phyloP scores from a whole-genome alignment of 257 asterid genomes.

The Nicotiana knightiana region DNA sequence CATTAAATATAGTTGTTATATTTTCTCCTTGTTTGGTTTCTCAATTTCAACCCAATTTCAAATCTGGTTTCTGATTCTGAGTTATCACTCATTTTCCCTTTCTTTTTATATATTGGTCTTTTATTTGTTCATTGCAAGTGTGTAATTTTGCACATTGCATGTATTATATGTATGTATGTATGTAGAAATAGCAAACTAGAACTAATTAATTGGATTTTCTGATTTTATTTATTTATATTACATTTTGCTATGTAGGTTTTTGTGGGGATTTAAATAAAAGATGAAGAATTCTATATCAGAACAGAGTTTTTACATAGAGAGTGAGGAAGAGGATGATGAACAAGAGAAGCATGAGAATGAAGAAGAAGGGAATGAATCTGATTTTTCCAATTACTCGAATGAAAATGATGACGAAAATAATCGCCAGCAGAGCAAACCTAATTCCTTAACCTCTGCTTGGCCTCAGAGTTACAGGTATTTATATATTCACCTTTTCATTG shows the following conservation, averaged over 20 bases:
- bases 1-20: not conserved
- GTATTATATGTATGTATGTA: not conserved
- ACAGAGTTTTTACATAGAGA: slow-evolving; percentile 75
- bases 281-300: slow-evolving; percentile 84
- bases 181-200: not conserved
- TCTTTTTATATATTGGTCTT: not conserved
- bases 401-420: slow-evolving; percentile 31
- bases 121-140: no score
- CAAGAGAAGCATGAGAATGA: slow-evolving; percentile 38
- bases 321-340: slow-evolving; percentile 71
- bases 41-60: not conserved
- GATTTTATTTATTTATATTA: not conserved
- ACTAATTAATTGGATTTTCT: not conserved
- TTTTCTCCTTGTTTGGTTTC: not conserved
- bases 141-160: not conserved
- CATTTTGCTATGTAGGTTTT: not conserved
- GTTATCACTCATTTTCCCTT: not conserved
- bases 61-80: not conserved
- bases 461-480: slow-evolving; percentile 93
- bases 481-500: not conserved
- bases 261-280: slow-evolving; percentile 12
- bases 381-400: slow-evolving; percentile 43
- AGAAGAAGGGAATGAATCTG: slow-evolving; percentile 51
- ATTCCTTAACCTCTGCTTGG: slow-evolving; percentile 58
- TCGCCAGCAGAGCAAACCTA: slow-evolving; percentile 34